Percentiles rank a stretch among this genome's conserved stretches.
These are phyloP conservation scores for Paraphoma sp. DNA, from an alignment of 2,329 filamentous ascomycete genomes.

Conservation along the genomic window DNA sequence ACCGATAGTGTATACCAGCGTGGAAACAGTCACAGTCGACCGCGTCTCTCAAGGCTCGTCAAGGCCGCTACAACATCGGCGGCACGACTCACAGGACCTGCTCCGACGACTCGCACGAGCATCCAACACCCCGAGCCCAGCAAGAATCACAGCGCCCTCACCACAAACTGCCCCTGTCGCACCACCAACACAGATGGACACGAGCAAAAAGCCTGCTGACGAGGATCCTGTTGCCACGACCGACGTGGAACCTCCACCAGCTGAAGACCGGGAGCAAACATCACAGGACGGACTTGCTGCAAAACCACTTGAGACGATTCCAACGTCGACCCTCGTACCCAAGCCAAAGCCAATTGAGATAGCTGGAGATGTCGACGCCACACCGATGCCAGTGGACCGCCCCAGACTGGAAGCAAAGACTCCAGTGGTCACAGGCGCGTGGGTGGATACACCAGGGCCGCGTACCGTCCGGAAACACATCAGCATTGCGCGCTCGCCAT, in stretches of 20 bases:
- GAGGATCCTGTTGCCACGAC: slow-evolving; percentile 6
- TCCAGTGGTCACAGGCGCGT: slow-evolving; percentile 55
- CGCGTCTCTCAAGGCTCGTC: slow-evolving; percentile 11
- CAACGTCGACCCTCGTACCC: not conserved
- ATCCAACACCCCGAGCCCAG: slow-evolving; percentile 56
- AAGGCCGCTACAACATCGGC: slow-evolving; percentile 37
- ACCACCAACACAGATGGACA: not conserved
- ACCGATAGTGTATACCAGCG: slow-evolving; percentile 43
- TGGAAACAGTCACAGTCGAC: slow-evolving; percentile 38
- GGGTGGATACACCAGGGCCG: slow-evolving; percentile 56
- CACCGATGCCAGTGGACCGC: slow-evolving; percentile 34
- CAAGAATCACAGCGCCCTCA: slow-evolving; percentile 25
- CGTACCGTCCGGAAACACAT: slow-evolving; percentile 23
- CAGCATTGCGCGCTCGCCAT: slow-evolving; percentile 15
- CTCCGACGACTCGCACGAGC: slow-evolving; percentile 54
- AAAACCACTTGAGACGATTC: slow-evolving; percentile 5
- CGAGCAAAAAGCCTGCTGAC: slow-evolving; percentile 1
- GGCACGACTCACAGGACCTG: slow-evolving; percentile 55
- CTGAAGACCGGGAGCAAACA: not conserved
- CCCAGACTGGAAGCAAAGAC: slow-evolving; percentile 46
- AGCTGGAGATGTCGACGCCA: slow-evolving; percentile 27
- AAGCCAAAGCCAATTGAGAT: slow-evolving; percentile 7
- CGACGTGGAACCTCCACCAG: slow-evolving; percentile 2
- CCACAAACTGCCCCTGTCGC: slow-evolving; percentile 28
- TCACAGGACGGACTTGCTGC: slow-evolving; percentile 14